Conservation (phyloP, 306 rosid genomes). For the Leucaena leucocephala region DNA sequence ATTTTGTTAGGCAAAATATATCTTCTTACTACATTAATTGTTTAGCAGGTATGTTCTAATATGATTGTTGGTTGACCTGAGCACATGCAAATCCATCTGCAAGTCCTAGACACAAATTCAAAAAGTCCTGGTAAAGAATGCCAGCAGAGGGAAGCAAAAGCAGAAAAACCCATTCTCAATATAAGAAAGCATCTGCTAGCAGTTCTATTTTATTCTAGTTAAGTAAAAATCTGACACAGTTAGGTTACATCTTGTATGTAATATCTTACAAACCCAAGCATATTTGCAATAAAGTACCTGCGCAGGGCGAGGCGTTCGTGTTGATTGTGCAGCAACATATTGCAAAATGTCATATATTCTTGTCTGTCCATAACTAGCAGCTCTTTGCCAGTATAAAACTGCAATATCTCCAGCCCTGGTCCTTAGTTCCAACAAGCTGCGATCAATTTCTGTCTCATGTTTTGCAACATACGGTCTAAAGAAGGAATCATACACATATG, state of each 20-base stretch:
- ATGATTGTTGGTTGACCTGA: neutral
- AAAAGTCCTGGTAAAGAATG: slow-evolving; percentile 10
- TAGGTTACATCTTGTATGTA: slow-evolving; percentile 6
- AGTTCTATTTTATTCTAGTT: neutral
- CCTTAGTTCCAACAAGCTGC: slow-evolving; percentile 78
- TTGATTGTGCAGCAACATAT: slow-evolving; percentile 83
- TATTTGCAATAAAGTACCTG: slow-evolving; percentile 62
- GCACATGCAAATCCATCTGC: neutral
- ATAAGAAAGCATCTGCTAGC: neutral
- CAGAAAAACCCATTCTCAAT: slow-evolving; percentile 11
- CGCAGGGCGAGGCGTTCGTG: slow-evolving; percentile 68
- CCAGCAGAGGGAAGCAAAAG: neutral
- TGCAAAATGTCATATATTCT: slow-evolving; percentile 81
- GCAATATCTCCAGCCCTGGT: slow-evolving; percentile 81
- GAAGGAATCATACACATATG: slow-evolving; percentile 90
- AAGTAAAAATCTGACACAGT: slow-evolving; percentile 13
- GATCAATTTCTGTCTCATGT: slow-evolving; percentile 92
- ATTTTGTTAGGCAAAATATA: slow-evolving; percentile 8
- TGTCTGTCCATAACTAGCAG: slow-evolving; percentile 84
- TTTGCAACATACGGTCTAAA: slow-evolving; percentile 90
- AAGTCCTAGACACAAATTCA: neutral
- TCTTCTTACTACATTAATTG: slow-evolving; percentile 18
- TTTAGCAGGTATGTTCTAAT: slow-evolving; percentile 5
- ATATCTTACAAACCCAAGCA: slow-evolving; percentile 13
- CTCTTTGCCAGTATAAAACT: slow-evolving; percentile 79